Percentiles rank a stretch among this genome's conserved stretches.
These are phyloP conservation scores for Penicillium maclennaniae DNA, from an alignment of 495 filamentous ascomycete species.

Conservation along the genomic window DNA sequence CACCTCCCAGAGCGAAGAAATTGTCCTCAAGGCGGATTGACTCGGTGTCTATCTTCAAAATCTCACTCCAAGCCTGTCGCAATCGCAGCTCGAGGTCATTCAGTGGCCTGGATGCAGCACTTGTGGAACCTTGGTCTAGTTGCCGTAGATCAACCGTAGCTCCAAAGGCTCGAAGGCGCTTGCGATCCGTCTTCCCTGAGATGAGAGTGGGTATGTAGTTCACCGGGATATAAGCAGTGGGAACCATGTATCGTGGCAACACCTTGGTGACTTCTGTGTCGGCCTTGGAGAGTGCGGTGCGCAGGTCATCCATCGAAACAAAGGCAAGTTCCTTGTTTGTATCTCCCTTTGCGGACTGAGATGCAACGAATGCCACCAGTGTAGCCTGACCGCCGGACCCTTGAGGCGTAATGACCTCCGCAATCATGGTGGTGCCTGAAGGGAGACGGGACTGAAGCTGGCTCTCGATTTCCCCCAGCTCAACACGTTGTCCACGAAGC, in stretches of 20 bases:
- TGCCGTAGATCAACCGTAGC: conserved; percentile 30
- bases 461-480: conserved; percentile 53
- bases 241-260: conserved; percentile 45
- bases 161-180: conserved; percentile 32
- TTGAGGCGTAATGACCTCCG: conserved; percentile 37
- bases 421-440: conserved; percentile 30
- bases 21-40: conserved; percentile 35
- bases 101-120: conserved; percentile 21
- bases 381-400: conserved; percentile 28
- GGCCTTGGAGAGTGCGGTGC: conserved; percentile 18
- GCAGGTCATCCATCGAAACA: conserved; percentile 16
- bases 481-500: conserved; percentile 58
- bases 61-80: conserved; percentile 37
- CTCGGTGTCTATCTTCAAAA: conserved; percentile 34
- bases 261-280: conserved; percentile 28
- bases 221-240: conserved; percentile 40
- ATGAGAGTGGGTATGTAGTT: conserved; percentile 36
- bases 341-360: conserved; percentile 20
- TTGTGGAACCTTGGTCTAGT: conserved; percentile 17
- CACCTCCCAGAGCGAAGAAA: conserved; percentile 61
- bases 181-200: conserved; percentile 46
- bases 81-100: conserved; percentile 38
- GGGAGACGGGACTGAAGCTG: conserved; percentile 32
- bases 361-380: conserved; percentile 38
- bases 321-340: conserved; percentile 16